A percentile compares a stretch with the other conserved stretches of the same genome.
These are phyloP conservation scores for Apiotrichum sp. DNA, from an alignment of 1,284 basidiomycete species.

Conservation along the genomic window DNA sequence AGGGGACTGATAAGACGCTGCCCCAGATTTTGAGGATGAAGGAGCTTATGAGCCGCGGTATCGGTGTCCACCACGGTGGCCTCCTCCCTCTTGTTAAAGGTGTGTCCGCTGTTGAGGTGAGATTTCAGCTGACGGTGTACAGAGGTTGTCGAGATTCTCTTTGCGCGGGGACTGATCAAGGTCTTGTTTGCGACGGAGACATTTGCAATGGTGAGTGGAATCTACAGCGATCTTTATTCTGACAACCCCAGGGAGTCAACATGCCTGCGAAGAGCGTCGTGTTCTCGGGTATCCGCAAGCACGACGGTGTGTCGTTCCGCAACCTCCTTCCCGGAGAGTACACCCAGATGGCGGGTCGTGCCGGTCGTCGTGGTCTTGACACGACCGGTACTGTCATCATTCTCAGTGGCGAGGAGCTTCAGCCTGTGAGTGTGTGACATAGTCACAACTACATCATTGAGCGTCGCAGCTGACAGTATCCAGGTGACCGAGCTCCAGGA, in stretches of 20 bases:
- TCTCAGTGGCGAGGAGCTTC: constrained; percentile 70
- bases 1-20: constrained; percentile 87
- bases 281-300: constrained; percentile 91
- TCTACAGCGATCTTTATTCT: neutral
- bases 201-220: constrained; percentile 80
- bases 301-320: constrained; percentile 88
- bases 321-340: constrained; percentile 79
- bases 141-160: constrained; percentile 92
- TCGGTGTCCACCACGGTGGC: constrained; percentile 97
- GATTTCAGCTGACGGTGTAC: constrained; percentile 60
- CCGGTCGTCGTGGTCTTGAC: constrained; percentile 91
- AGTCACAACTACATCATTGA: neutral
- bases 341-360: constrained; percentile 98
- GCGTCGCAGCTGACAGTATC: neutral
- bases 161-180: constrained; percentile 92
- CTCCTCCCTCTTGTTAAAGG: constrained; percentile 93
- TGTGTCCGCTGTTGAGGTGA: constrained; percentile 36
- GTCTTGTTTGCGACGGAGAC: constrained; percentile 98
- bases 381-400: constrained; percentile 94
- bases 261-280: constrained; percentile 99
- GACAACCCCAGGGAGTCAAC: constrained; percentile 75
- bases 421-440: constrained; percentile 58
- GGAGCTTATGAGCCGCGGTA: constrained; percentile 82
- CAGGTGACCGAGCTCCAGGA: constrained; percentile 68
- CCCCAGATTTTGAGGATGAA: constrained; percentile 92